Evolutionary conservation across 1,139 yeast species (phyloP), one percentile per base, ranked within the genome.

Genomic region (Protomyces gravidus): DNA sequence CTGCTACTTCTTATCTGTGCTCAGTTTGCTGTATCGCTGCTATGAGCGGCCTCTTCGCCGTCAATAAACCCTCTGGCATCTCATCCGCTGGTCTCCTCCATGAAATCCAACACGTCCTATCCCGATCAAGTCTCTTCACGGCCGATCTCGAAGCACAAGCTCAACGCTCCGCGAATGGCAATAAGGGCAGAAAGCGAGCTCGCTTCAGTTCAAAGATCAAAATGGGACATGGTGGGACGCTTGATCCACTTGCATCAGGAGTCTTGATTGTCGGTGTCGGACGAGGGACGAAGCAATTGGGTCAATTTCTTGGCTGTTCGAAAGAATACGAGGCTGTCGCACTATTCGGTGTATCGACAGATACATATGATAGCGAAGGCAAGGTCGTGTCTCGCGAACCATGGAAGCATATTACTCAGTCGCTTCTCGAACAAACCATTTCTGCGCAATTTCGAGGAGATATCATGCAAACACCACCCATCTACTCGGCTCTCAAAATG

Each of bases 141-240:
- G 17, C 30, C 28, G 50, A 60, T 45, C 25, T 45, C 19, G 11
- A 50, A 27, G 62, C 58, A 25, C 48, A 46, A 36, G 50, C 50
- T 17, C 50, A 45, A 3, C 60, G 56, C 17, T 13, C 56, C 11
- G 45, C 51, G 17, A 39, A 60, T 3, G 60, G 59, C 17, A 30
- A 47, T 21, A 47, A 55, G 32, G 57, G 59, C n/a, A 52, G 60
- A 7, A 55, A 50, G 23, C 47, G 49, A 17, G 21, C 42, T 36
- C 33, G 28, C 23, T 28, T 48, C 27, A 36, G 39, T 5, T 33
- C 36, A 9, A 47, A 56, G 17, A 50, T 56, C 30, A 92, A 94
- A 69, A 85, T 92, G 75, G 99, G 99, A 1, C 99, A 94, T 72
- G 99, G 98, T 5, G 99, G 99, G 5, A 92, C 99, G 0, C 76